These are phyloP conservation scores for Microdochium trichocladiopsis DNA, from an alignment of 2,329 filamentous ascomycete genomes.

Conservation along the genomic window DNA sequence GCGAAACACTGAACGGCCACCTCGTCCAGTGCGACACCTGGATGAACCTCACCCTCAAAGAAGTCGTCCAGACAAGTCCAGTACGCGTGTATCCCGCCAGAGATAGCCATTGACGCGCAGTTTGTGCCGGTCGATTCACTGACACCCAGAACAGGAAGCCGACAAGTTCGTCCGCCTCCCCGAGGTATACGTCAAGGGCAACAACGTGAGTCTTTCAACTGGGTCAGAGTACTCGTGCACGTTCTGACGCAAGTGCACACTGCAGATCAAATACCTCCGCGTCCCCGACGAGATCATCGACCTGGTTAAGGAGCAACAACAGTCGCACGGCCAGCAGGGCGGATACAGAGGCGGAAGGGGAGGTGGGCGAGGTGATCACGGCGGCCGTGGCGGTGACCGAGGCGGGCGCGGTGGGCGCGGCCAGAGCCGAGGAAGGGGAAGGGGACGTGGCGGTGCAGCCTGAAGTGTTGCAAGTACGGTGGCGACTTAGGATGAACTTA, in stretches of 20 bases:
- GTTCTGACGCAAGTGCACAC: slow-evolving; percentile 11
- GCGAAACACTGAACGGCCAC: slow-evolving; percentile 88
- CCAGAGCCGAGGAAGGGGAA: slow-evolving; percentile 36
- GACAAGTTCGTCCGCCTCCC: slow-evolving; percentile 89
- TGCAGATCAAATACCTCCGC: slow-evolving; percentile 93
- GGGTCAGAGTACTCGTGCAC: slow-evolving; percentile 1
- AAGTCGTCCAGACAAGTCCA: slow-evolving; percentile 92
- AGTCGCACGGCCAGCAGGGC: slow-evolving; percentile 50
- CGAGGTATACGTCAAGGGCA: slow-evolving; percentile 94
- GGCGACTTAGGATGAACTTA: too few species aligned
- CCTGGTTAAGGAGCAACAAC: slow-evolving; percentile 82
- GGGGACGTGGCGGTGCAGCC: slow-evolving; percentile 24
- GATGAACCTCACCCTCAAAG: slow-evolving; percentile 98
- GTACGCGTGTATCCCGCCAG: slow-evolving; percentile 30
- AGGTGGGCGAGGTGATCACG: slow-evolving; percentile 52
- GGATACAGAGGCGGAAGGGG: slow-evolving; percentile 60
- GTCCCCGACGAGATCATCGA: slow-evolving; percentile 97
- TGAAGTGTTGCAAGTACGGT: background rate
- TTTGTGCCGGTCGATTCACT: slow-evolving; percentile 6
- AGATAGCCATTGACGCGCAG: background rate
- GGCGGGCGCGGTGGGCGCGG: slow-evolving; percentile 48
- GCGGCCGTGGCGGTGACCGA: slow-evolving; percentile 47
- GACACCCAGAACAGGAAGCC: slow-evolving; percentile 57
- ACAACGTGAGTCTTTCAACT: slow-evolving; percentile 63
- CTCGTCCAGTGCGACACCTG: slow-evolving; percentile 96